Evolutionary conservation across 176 grass and related monocot species (phyloP).

Genomic region (Oryza meridionalis): DNA sequence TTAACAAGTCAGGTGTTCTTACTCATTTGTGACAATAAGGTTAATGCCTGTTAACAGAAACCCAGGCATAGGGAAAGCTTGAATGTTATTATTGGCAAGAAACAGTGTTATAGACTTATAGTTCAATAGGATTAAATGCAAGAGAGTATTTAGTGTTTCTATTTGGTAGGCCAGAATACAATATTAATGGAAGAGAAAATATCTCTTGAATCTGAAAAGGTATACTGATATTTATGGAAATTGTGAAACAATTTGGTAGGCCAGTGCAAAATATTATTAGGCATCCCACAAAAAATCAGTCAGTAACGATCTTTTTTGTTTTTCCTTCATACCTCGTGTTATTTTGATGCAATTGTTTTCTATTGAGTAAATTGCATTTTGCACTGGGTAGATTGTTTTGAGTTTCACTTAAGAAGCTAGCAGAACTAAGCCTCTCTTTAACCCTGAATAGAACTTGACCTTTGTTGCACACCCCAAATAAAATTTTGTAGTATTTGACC

Average conservation of each 20-base stretch:
- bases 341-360: background rate
- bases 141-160: background rate
- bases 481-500: background rate
- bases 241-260: background rate
- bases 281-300: background rate
- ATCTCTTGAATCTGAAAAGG: background rate
- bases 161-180: background rate
- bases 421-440: background rate
- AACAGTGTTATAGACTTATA: background rate
- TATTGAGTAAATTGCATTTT: background rate
- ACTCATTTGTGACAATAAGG: background rate
- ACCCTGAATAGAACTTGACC: background rate
- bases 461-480: background rate
- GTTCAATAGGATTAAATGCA: slow-evolving; percentile 15
- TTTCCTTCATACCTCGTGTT: background rate
- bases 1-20: background rate
- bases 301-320: background rate
- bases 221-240: background rate
- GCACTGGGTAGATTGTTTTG: background rate
- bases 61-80: background rate
- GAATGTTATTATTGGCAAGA: background rate
- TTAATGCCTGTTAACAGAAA: background rate
- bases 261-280: background rate
- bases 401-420: background rate
- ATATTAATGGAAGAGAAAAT: background rate